Evolutionary conservation across 129 eudicot species (phyloP).

Genomic region (Artemisia annua): DNA sequence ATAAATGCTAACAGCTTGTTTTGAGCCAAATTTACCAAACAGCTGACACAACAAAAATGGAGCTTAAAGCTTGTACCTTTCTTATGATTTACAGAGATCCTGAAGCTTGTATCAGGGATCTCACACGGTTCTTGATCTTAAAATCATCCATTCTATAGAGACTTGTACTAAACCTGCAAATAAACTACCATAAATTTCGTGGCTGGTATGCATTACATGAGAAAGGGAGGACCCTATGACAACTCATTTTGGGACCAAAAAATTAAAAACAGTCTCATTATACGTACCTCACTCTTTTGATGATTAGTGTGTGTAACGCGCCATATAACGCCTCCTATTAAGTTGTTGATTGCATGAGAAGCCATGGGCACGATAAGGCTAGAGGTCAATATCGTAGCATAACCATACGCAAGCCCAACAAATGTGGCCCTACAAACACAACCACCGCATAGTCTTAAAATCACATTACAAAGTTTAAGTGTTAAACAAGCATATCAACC

Average conservation of each 20-base stretch:
- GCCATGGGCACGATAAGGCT: conserved; percentile 92
- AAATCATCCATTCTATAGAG: neutral
- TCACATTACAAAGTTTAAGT: neutral
- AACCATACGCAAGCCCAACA: conserved; percentile 85
- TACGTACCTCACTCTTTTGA: conserved; percentile 25
- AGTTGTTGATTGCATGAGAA: conserved; percentile 78
- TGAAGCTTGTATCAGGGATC: neutral
- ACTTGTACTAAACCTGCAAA: conserved; percentile 14
- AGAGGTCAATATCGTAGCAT: conserved; percentile 69
- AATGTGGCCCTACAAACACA: conserved; percentile 69
- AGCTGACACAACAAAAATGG: neutral
- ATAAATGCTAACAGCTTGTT: neutral
- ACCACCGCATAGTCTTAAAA: neutral
- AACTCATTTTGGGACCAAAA: neutral
- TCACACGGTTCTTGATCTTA: neutral
- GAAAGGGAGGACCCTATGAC: neutral
- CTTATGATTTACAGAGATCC: neutral
- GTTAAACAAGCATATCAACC: too few species aligned
- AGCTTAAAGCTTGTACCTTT: neutral
- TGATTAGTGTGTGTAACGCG: conserved; percentile 47
- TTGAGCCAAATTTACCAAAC: neutral
- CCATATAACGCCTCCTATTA: conserved; percentile 83
- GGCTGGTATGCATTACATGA: neutral
- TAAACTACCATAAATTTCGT: neutral
- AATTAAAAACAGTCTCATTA: neutral